Evolutionary conservation across 2,329 filamentous ascomycete genomes (phyloP), one percentile per base, ranked within the genome.

Genomic region (Fusarium napiforme): DNA sequence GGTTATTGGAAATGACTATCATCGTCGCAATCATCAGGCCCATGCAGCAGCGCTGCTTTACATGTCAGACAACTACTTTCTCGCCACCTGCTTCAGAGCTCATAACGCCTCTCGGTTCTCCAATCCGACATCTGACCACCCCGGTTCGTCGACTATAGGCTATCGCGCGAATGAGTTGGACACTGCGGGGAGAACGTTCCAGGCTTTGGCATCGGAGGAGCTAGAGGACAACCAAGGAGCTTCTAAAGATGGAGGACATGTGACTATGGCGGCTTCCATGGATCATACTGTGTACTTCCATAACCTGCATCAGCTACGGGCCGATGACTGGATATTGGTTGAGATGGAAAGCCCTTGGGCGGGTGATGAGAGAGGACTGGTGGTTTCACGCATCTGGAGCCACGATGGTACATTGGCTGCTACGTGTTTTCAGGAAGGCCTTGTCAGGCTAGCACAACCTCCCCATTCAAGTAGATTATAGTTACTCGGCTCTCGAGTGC

Each of bases 401-500:
- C 21, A 36, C 11, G 47, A 50, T n/a, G 47, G n/a, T 9, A 50
- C 15, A 5, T 36, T 50, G 4, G 16, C 34, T 50, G 47, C 47
- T 19, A 36, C 47, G 10, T 50, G 47, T 7, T 12, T 36, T 4
- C 47, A 50, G 14, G 30, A 50, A 7, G 47, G 47, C 4, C 15
- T 50, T 50, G 9, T 50, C 19, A 34, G 47, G 14, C 30, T 50
- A 10, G 21, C 46, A 5, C 46, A 34, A 18, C 9, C 21, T 11
- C n/a, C 6, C 12, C 28, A 21, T 50, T 18, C 21, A 23, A 50
- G 21, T 34, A 47, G 37, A 21, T 39, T 39, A 21, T 39, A 39
- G 37, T 21, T 8, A 14, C 0, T 21, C 1, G 0, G 19, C 37
- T 6, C 1, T 21, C 19, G 37, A 39, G 37, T 5, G 37, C 0